Evolutionary conservation across 2,329 filamentous ascomycete genomes (phyloP).

Genomic region (Aspergillus neotritici): DNA sequence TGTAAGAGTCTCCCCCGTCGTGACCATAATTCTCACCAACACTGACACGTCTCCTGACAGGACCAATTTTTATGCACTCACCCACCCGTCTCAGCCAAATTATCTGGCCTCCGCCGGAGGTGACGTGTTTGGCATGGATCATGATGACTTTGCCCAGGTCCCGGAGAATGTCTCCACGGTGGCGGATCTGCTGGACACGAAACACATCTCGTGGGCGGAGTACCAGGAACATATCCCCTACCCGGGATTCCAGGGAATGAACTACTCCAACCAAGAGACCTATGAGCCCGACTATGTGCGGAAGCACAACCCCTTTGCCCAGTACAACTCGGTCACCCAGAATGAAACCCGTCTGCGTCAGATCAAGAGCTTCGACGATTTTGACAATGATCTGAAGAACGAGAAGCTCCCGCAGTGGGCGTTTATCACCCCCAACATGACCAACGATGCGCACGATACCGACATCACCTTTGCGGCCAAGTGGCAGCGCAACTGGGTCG

Average conservation of each 20-base stretch:
- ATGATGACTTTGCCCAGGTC: slow-evolving; percentile 58
- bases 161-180: slow-evolving; percentile 61
- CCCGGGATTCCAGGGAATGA: slow-evolving; percentile 62
- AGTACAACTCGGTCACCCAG: slow-evolving; percentile 60
- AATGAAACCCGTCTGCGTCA: slow-evolving; percentile 56
- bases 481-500: slow-evolving; percentile 64
- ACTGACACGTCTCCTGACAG: slow-evolving; percentile 6
- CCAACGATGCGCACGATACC: slow-evolving; percentile 69
- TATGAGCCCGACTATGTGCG: slow-evolving; percentile 71
- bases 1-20: slow-evolving; percentile 28
- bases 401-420: slow-evolving; percentile 65
- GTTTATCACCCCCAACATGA: slow-evolving; percentile 48
- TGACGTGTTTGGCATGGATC: slow-evolving; percentile 66
- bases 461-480: slow-evolving; percentile 61
- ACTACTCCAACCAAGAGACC: slow-evolving; percentile 53
- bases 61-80: slow-evolving; percentile 56
- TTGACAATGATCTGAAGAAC: slow-evolving; percentile 60
- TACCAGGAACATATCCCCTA: slow-evolving; percentile 78
- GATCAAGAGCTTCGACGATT: slow-evolving; percentile 69
- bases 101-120: slow-evolving; percentile 64
- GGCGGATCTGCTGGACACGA: slow-evolving; percentile 61
- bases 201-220: slow-evolving; percentile 61
- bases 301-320: slow-evolving; percentile 67
- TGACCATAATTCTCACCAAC: background rate
- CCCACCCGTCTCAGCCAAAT: slow-evolving; percentile 71